These are phyloP conservation scores for Plasmodium cynomolgi DNA, from an alignment of 169 alveolate species.

Conservation along the genomic window DNA sequence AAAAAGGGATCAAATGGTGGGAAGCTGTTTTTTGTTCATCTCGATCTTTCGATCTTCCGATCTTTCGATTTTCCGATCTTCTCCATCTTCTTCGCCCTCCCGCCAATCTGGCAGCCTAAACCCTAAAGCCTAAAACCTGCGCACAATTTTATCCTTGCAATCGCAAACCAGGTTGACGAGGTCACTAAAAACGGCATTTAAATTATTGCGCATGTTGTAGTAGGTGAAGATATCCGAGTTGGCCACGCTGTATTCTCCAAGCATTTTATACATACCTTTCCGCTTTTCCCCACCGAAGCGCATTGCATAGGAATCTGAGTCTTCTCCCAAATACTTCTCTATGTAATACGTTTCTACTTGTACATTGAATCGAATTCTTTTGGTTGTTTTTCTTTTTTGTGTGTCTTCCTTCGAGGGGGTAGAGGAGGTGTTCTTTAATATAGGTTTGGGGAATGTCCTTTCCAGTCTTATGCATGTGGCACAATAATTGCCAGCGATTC, in stretches of 20 bases:
- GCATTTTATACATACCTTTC: background rate
- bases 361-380: conserved; percentile 44
- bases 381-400: background rate
- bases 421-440: conserved; percentile 30
- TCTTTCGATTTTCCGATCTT: too few species aligned
- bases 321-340: conserved; percentile 27
- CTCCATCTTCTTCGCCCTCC: background rate
- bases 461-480: background rate
- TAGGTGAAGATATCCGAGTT: conserved; percentile 47
- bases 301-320: background rate
- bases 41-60: too few species aligned
- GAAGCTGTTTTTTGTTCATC: background rate
- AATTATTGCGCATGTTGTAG: conserved; percentile 36
- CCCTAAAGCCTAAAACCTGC: conserved; percentile 2
- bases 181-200: conserved; percentile 35
- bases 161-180: conserved; percentile 14
- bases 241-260: conserved; percentile 12
- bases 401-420: background rate
- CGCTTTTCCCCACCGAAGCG: background rate
- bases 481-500: background rate
- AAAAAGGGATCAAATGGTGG: background rate
- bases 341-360: conserved; percentile 43
- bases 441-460: conserved; percentile 12
- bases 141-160: conserved; percentile 41
- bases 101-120: background rate